A percentile compares a stretch with the other conserved stretches of the same genome.
Conservation (phyloP, 495 filamentous ascomycete genomes). For the Polyplosphaeria fusca region DNA sequence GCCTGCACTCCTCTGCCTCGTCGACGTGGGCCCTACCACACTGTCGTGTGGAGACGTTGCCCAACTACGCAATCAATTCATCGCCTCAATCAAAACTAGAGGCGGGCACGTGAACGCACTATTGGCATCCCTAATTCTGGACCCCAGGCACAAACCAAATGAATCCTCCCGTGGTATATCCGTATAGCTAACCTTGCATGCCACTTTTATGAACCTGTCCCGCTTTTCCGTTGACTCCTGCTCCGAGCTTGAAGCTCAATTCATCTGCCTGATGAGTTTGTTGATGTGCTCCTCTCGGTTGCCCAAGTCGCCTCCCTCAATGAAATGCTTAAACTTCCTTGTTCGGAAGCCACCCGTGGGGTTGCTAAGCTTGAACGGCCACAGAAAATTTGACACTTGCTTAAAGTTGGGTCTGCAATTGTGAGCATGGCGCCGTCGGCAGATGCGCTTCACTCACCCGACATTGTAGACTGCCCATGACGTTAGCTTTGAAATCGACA, state of each 20-base stretch:
- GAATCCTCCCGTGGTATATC: conserved; percentile 20
- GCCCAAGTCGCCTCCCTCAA: conserved; percentile 96
- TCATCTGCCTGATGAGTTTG: conserved; percentile 94
- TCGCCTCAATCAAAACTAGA: conserved; percentile 15
- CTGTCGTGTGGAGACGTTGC: conserved; percentile 4
- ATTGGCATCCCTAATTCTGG: neutral
- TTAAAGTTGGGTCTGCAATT: conserved; percentile 62
- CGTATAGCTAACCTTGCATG: conserved; percentile 18
- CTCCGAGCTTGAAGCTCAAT: conserved; percentile 55
- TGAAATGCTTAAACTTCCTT: conserved; percentile 98
- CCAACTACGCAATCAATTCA: conserved; percentile 18
- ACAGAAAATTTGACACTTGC: conserved; percentile 99
- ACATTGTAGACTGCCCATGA: conserved; percentile 68
- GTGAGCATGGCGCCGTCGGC: neutral
- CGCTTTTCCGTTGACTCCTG: conserved; percentile 3
- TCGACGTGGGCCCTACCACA: conserved; percentile 1
- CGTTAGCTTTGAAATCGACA: conserved; percentile 3
- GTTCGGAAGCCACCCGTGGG: conserved; percentile 92
- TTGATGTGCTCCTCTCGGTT: conserved; percentile 99
- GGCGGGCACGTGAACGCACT: conserved; percentile 7
- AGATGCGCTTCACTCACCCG: conserved; percentile 38
- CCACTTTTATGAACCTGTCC: conserved; percentile 8
- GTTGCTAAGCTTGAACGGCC: conserved; percentile 99
- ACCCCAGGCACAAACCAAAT: conserved; percentile 17
- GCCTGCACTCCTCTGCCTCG: neutral